Evolutionary conservation across 2,329 filamentous ascomycete genomes (phyloP).

Genomic region (Rhytidhysteron rufulum): DNA sequence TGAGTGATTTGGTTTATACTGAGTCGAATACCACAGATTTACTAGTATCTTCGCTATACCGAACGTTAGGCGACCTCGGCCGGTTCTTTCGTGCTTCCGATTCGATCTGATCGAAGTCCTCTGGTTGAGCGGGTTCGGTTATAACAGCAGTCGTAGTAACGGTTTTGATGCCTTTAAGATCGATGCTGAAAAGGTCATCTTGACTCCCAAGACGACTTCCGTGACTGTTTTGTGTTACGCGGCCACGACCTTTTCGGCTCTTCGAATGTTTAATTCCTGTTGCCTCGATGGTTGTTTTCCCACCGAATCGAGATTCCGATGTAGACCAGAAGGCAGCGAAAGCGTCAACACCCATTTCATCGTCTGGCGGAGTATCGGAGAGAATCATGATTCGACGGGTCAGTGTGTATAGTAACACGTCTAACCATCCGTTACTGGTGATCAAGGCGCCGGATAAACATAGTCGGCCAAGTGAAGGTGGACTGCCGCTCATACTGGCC

Average conservation of each 20-base stretch:
- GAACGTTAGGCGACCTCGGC: conserved; percentile 22
- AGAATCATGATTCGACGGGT: conserved; percentile 55
- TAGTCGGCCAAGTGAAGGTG: conserved; percentile 43
- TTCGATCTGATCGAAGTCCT: conserved; percentile 31
- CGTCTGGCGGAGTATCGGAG: conserved; percentile 43
- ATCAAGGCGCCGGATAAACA: conserved; percentile 54
- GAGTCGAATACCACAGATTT: too few species aligned
- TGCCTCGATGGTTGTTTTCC: conserved; percentile 43
- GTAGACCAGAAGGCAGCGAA: conserved; percentile 33
- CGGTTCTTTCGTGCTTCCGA: conserved; percentile 18
- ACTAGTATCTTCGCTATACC: conserved; percentile 31
- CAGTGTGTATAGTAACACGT: conserved; percentile 56
- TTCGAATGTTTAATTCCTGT: conserved; percentile 1
- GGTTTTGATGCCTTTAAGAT: conserved; percentile 29
- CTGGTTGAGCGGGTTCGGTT: conserved; percentile 28
- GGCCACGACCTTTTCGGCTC: not conserved
- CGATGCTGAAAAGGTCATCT: conserved; percentile 21
- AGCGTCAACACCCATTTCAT: conserved; percentile 32
- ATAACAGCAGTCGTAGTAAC: conserved; percentile 31
- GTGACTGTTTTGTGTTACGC: not conserved
- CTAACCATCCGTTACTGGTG: conserved; percentile 56
- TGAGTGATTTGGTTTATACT: too few species aligned
- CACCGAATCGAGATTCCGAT: conserved; percentile 38
- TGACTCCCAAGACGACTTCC: conserved; percentile 17
- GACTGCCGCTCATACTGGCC: conserved; percentile 55